A percentile compares a stretch with the other conserved stretches of the same genome.
Conservation (phyloP, 257 asterid genomes). For the Jacaranda mimosifolia region DNA sequence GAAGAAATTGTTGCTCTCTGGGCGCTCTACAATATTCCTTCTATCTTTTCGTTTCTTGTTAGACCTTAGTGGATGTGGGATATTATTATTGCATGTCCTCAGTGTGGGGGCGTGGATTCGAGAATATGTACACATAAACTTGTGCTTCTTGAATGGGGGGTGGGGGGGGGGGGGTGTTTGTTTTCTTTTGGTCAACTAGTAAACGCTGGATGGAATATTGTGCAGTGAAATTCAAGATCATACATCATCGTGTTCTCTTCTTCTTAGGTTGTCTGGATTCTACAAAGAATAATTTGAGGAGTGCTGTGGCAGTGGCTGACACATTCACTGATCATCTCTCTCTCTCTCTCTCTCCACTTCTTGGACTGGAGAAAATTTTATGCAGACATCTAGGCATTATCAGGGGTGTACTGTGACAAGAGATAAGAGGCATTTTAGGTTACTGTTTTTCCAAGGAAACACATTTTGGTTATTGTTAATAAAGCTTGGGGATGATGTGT, state of each 20-base stretch:
- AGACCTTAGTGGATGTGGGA: slow-evolving; percentile 48
- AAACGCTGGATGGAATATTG: slow-evolving; percentile 46
- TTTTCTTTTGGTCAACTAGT: slow-evolving; percentile 63
- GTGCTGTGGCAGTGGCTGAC: slow-evolving; percentile 12
- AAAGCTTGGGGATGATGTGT: neutral
- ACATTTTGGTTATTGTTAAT: neutral
- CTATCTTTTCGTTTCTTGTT: too few relatives aligned
- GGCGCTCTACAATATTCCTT: neutral
- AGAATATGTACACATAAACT: neutral
- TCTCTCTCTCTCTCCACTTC: slow-evolving; percentile 21
- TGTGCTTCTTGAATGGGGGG: slow-evolving; percentile 24
- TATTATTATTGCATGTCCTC: slow-evolving; percentile 58
- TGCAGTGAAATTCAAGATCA: slow-evolving; percentile 38
- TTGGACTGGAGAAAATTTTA: neutral
- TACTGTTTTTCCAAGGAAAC: neutral
- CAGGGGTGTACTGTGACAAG: neutral
- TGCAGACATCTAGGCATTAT: neutral
- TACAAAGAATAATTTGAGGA: slow-evolving; percentile 30
- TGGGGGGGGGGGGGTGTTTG: slow-evolving; percentile 2
- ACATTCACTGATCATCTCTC: too few relatives aligned
- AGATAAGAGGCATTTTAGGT: neutral
- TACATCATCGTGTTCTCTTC: slow-evolving; percentile 27
- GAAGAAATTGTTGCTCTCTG: slow-evolving; percentile 34
- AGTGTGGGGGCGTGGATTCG: slow-evolving; percentile 40
- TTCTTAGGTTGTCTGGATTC: slow-evolving; percentile 38